Conservation (phyloP, 495 filamentous ascomycete genomes). For the Neurospora africana region DNA sequence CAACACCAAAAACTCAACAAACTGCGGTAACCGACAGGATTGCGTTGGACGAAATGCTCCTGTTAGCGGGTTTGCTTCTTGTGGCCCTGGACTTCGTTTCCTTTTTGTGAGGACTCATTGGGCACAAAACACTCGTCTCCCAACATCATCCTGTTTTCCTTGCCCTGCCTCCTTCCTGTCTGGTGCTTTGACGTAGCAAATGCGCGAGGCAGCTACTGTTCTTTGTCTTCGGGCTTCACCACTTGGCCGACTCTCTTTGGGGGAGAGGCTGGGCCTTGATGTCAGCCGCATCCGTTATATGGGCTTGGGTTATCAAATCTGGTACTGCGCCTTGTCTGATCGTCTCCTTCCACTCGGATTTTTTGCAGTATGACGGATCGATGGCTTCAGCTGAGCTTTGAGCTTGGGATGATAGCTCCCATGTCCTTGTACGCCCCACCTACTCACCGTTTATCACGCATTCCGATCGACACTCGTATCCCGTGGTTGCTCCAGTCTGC, state of each 20-base stretch:
- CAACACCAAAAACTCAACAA: neutral
- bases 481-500: neutral
- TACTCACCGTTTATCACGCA: neutral
- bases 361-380: neutral
- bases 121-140: neutral
- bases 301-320: too few species aligned
- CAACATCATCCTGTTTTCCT: neutral
- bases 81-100: neutral
- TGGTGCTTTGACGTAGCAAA: neutral
- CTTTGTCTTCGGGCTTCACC: neutral
- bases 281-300: neutral
- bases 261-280: neutral
- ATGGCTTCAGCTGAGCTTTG: neutral
- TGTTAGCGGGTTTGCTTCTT: neutral
- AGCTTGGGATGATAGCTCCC: neutral
- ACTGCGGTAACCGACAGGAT: neutral
- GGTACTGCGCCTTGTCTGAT: neutral
- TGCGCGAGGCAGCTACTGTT: neutral
- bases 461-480: neutral
- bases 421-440: neutral
- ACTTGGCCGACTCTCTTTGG: neutral
- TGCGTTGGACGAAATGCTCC: neutral
- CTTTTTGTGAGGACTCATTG: neutral
- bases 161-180: neutral
- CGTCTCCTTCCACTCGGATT: neutral